Evolutionary conservation across 2,329 filamentous ascomycete genomes (phyloP), one percentile per base, ranked within the genome.

Genomic region (Aspergillus sp.): DNA sequence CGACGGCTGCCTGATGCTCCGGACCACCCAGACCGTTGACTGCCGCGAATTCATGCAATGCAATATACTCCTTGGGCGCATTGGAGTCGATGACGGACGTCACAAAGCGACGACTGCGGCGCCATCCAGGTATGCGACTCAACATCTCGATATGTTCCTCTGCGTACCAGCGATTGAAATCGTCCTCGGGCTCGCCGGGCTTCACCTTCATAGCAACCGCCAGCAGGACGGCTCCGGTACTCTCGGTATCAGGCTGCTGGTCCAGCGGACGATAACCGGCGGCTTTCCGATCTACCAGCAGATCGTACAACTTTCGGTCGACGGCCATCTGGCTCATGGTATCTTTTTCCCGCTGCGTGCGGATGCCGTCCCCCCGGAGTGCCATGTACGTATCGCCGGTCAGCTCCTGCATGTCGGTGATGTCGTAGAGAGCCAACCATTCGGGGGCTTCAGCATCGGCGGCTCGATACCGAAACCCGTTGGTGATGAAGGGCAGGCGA

Each of bases 401-500:
- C 60, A 94, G 74, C 58, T 79, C 80, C 40, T 76, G 68, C 78
- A 91, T 87, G 61, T 83, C 81, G 32, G 80, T 82, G 53, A 93
- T 80, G 65, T 94, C 88, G 74, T 94, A 94, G 47, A 84, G 71
- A 30, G 88, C 88, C 63, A 91, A 79, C 73, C 82, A 94, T 53
- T 81, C 77, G 1, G 86, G 88, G 52, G 71, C 62, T 44, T 73
- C 66, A 57, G 52, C 63, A 63, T 91, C 86, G 10, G 71, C 78
- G 6, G 86, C 84, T 28, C 75, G 77, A 69, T 89, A 94, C 39
- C 88, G 83, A 57, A 93, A 83, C 48, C 88, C 88, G 64, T 88
- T 93, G 55, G 71, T 64, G 62, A 90, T 82, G 57, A 85, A 82
- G 3, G 86, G 80, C 9, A 94, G 71, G 42, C 87, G 83, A 5